Evolutionary conservation across 371 early-diverging fungal species (phyloP).

Genomic region (Mucor plumbeus): DNA sequence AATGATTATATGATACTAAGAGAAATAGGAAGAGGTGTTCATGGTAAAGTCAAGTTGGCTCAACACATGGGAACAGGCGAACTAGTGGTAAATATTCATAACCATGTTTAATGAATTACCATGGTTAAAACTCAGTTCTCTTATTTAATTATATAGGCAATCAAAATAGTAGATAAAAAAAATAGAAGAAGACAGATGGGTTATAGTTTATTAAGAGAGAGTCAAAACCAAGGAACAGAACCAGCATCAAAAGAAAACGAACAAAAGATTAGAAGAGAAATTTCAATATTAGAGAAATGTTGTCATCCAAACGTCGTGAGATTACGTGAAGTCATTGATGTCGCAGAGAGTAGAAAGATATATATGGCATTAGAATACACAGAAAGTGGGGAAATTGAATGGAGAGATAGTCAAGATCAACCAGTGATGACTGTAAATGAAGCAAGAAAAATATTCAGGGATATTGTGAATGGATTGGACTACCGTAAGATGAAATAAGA

Average conservation of each 20-base stretch:
- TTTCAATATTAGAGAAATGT: constrained; percentile 95
- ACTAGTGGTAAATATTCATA: constrained; percentile 66
- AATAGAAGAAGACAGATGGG: constrained; percentile 71
- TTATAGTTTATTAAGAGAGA: constrained; percentile 45
- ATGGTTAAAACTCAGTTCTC: constrained; percentile 16
- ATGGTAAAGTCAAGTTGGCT: constrained; percentile 95
- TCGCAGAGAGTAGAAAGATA: constrained; percentile 87
- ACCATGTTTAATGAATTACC: not conserved
- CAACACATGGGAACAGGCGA: constrained; percentile 79
- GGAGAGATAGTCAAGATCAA: constrained; percentile 75
- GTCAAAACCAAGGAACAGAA: constrained; percentile 40
- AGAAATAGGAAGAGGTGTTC: constrained; percentile 94
- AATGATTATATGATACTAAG: constrained; percentile 91
- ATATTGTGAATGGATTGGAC: constrained; percentile 90
- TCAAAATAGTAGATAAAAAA: constrained; percentile 85
- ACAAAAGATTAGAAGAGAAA: constrained; percentile 91
- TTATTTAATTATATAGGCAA: constrained; percentile 59
- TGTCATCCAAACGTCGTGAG: constrained; percentile 92
- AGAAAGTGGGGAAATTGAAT: constrained; percentile 90
- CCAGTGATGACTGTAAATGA: constrained; percentile 73
- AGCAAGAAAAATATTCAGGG: constrained; percentile 84
- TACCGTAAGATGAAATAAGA: constrained; percentile 62
- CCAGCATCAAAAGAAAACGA: constrained; percentile 61
- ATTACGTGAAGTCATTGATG: constrained; percentile 93
- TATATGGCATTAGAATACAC: constrained; percentile 89